Percentiles rank a stretch among this genome's conserved stretches.
These are phyloP conservation scores for Penicilliopsis zonata DNA, from an alignment of 495 filamentous ascomycete species.

Conservation along the genomic window DNA sequence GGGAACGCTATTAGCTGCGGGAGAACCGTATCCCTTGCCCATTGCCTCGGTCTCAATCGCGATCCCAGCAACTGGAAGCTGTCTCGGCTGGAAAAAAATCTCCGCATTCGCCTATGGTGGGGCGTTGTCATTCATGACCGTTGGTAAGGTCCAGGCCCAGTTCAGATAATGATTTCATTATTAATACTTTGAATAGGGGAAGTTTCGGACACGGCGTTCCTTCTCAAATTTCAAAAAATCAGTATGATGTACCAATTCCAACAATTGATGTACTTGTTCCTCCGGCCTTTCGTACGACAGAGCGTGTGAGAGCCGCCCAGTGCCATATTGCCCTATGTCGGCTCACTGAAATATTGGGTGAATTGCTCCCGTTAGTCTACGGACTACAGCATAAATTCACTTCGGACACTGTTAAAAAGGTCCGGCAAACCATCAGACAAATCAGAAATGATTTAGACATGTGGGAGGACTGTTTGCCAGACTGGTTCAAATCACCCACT, in stretches of 20 bases:
- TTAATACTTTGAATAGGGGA: slow-evolving; percentile 19
- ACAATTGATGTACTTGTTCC: slow-evolving; percentile 28
- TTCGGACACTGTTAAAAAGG: slow-evolving; percentile 29
- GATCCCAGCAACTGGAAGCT: slow-evolving; percentile 38
- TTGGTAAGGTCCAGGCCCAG: slow-evolving; percentile 19
- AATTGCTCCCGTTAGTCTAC: slow-evolving; percentile 39
- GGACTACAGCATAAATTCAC: slow-evolving; percentile 27
- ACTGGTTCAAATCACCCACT: slow-evolving; percentile 25
- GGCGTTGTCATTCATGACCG: slow-evolving; percentile 42
- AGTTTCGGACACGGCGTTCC: slow-evolving; percentile 42
- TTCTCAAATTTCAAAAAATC: slow-evolving; percentile 33
- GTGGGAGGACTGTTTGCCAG: slow-evolving; percentile 35
- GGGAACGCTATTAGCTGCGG: slow-evolving; percentile 41
- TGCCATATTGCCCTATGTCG: slow-evolving; percentile 40
- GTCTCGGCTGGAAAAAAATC: slow-evolving; percentile 32
- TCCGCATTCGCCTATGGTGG: slow-evolving; percentile 40
- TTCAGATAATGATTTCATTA: slow-evolving; percentile 1
- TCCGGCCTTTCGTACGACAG: slow-evolving; percentile 19
- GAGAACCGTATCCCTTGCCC: slow-evolving; percentile 35
- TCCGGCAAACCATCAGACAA: slow-evolving; percentile 27
- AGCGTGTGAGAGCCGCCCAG: slow-evolving; percentile 31
- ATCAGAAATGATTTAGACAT: slow-evolving; percentile 33
- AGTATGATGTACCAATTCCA: slow-evolving; percentile 44
- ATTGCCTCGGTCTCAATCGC: slow-evolving; percentile 39
- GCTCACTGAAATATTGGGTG: slow-evolving; percentile 40